These are phyloP conservation scores for Pichia terricola DNA, from an alignment of 1,139 yeast genomes.

Conservation along the genomic window DNA sequence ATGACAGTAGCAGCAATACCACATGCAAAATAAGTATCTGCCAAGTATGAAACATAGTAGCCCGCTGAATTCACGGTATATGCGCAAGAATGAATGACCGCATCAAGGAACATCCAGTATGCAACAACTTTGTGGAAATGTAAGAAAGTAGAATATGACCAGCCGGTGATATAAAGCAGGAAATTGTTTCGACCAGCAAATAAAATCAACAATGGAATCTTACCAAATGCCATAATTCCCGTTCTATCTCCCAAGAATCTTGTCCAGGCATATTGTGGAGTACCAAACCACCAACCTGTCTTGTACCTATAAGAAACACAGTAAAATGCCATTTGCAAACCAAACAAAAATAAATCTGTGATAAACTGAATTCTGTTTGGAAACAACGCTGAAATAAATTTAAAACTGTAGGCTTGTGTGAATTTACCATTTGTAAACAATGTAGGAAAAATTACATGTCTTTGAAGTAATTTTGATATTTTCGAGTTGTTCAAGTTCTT, in stretches of 20 bases:
- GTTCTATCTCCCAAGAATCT: slow-evolving; percentile 41
- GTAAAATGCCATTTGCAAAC: slow-evolving; percentile 24
- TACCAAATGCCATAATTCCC: slow-evolving; percentile 36
- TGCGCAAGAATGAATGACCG: slow-evolving; percentile 21
- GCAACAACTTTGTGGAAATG: slow-evolving; percentile 55
- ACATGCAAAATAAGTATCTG: slow-evolving; percentile 30
- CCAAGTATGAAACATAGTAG: slow-evolving; percentile 11
- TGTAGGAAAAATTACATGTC: slow-evolving; percentile 18
- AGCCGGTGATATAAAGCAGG: slow-evolving; percentile 46
- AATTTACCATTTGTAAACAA: slow-evolving; percentile 17
- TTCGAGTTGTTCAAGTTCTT: slow-evolving; percentile 10
- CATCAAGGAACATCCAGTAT: slow-evolving; percentile 31
- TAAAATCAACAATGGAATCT: slow-evolving; percentile 36
- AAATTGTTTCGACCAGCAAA: slow-evolving; percentile 61
- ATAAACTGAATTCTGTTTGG: slow-evolving; percentile 54
- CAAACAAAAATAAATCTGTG: slow-evolving; percentile 11
- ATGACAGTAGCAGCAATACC: slow-evolving; percentile 30
- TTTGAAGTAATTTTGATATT: slow-evolving; percentile 13
- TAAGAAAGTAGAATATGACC: slow-evolving; percentile 50
- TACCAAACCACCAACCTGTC: slow-evolving; percentile 32
- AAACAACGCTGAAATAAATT: slow-evolving; percentile 8
- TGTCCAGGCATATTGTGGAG: slow-evolving; percentile 30
- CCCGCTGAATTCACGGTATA: slow-evolving; percentile 12
- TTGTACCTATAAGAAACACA: slow-evolving; percentile 35
- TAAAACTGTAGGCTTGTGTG: slow-evolving; percentile 10